Evolutionary conservation across 768 basidiomycete genomes (phyloP).

Genomic region (Phylloporus rhodoxanthus): DNA sequence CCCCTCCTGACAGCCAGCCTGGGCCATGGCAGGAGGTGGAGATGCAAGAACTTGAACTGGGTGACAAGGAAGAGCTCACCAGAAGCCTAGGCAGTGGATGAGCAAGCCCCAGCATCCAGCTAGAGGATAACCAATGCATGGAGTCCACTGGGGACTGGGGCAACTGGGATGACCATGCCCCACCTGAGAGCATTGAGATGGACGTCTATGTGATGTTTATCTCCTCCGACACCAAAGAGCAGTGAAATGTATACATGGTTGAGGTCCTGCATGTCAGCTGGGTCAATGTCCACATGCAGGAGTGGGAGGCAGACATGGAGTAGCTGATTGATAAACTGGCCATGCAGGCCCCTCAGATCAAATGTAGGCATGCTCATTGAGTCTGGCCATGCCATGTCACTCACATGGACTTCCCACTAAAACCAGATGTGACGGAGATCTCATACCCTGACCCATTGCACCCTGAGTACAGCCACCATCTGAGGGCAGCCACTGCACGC

Average conservation of each 20-base stretch:
- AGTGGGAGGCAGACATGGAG: neutral
- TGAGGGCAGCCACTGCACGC: neutral
- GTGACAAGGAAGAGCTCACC: too few relatives aligned
- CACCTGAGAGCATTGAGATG: too few relatives aligned
- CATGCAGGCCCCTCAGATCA: too few relatives aligned
- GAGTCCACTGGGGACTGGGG: too few relatives aligned
- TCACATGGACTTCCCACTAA: too few relatives aligned
- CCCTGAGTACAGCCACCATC: neutral
- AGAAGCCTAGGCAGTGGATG: too few relatives aligned
- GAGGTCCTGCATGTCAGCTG: neutral
- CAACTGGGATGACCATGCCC: too few relatives aligned
- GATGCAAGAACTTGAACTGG: neutral
- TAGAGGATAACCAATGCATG: too few relatives aligned
- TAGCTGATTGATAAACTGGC: neutral
- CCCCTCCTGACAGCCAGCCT: neutral
- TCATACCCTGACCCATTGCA: neutral
- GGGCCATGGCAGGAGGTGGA: neutral
- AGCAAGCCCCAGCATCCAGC: too few relatives aligned
- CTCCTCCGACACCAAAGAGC: neutral
- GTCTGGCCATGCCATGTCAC: too few relatives aligned
- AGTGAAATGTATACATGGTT: neutral
- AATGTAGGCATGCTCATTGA: neutral
- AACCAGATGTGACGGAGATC: neutral
- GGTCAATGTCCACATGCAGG: neutral
- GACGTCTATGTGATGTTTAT: too few relatives aligned